Evolutionary conservation across 176 grass and related monocot species (phyloP), one percentile per base, ranked within the genome.

Genomic region (Elymus sibiricus): DNA sequence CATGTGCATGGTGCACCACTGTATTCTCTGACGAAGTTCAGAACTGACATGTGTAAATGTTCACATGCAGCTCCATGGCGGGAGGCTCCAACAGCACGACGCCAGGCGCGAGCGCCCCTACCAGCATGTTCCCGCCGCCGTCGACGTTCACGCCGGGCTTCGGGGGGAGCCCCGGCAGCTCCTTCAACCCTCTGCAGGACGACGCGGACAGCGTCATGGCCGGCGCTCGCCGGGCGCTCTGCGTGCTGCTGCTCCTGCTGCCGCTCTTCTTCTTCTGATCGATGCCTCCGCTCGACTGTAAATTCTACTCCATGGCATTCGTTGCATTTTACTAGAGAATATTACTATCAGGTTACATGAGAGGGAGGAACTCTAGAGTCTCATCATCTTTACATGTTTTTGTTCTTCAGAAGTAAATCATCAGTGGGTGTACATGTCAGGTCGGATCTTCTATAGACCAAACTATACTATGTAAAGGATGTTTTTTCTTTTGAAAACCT

Each of bases 101-200:
- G 11, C 90, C 89, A 77, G 9, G 25, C 3, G 89, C 89, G 62
- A 88, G 11, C 86, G 51, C 90, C 24, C 90, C 90, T 4, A 58
- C 82, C 62, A 42, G 77, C 77, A 32, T 88, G 40, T 17, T 10
- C 77, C 89, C 89, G n/a, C 89, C 89, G n/a, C 74, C 81, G 2
- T 29, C 81, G 1, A 21, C 73, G 2, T 91, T 91, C 81, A 85
- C 80, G n/a, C 89, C 90, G 7, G 47, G 46, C 14, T 86, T 81
- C 75, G 85, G 85, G 0, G 85, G 85, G 0, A 75, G 81, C 47
- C 89, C 89, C 5, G 5, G 6, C n/a, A 4, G 62, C 70, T 9
- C 16, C 2, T 70, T 87, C 29, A 76, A 14, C 31, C 89, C 89
- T 24, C 38, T 84, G 10, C 9, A n/a, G 43, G 82, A 76, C 81